Evolutionary conservation across 2,329 filamentous ascomycete species (phyloP).

Genomic region (Xylaria sp.): DNA sequence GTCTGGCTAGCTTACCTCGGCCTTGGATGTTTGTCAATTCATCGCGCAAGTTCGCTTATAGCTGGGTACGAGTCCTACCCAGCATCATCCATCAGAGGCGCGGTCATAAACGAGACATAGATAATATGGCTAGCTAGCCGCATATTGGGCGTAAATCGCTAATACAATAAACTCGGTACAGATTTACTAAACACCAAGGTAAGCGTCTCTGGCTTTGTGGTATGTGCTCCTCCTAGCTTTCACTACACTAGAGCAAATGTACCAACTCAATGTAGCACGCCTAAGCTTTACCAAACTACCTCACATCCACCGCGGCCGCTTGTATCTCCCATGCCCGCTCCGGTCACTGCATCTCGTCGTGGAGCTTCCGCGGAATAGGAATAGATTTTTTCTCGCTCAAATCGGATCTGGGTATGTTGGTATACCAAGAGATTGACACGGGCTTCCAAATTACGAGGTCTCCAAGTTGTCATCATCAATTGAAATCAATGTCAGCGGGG

Average conservation of each 20-base stretch:
- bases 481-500: neutral
- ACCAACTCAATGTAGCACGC: neutral
- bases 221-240: too few relatives aligned
- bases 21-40: too few relatives aligned
- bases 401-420: neutral
- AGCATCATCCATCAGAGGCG: too few relatives aligned
- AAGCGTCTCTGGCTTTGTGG: too few relatives aligned
- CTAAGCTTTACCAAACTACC: neutral
- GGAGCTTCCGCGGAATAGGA: neutral
- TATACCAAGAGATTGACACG: conserved; percentile 1
- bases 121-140: neutral
- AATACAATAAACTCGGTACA: neutral
- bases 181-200: neutral
- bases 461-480: neutral
- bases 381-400: neutral
- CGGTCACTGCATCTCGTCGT: too few relatives aligned
- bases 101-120: neutral
- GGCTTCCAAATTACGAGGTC: neutral
- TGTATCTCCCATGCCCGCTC: too few relatives aligned
- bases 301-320: neutral
- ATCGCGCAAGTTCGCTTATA: too few relatives aligned
- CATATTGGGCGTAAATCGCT: neutral
- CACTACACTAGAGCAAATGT: too few relatives aligned
- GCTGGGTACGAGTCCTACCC: too few relatives aligned
- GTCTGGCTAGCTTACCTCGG: too few relatives aligned